Evolutionary conservation across 768 basidiomycete species (phyloP), one percentile per base, ranked within the genome.

Genomic region (Myochromella boudieri): DNA sequence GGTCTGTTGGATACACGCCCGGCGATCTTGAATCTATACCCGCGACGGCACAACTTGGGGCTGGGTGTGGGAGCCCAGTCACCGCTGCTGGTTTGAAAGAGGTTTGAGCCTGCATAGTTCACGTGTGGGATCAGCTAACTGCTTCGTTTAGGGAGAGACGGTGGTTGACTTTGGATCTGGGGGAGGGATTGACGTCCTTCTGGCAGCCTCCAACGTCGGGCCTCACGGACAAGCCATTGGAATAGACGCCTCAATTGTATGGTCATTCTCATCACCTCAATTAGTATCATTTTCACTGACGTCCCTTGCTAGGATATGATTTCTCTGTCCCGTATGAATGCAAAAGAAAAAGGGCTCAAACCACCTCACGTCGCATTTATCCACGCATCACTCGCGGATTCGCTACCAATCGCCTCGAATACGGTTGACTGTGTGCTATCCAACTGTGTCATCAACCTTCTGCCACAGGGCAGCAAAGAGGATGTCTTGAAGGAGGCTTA

Each of bases 131-230:
- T 12, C 22, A 12, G 25, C 14, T 18, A 44, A 37, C 24, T 18
- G 18, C 20, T n/a, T 24, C n/a, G n/a, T 24, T 15, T 49, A 81
- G 80, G 81, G 81, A 36, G 81, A 84, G 61, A 65, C 58, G 1
- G 72, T 82, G 3, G 57, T 84, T 1, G 77, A 84, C 57, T 67
- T 84, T 6, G 82, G 81, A 6, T 78, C 72, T 2, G 80, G 82
- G 1, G 78, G 72, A 1, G 82, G 82, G 0, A 65, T 79, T 9
- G 79, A 83, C 50, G 67, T 82, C 24, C 71, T 84, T 40, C 67
- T 81, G 8, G 76, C 80, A 0, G 79, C 78, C 2, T 44, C 57
- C 0, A 74, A 74, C 51, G 73, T 78, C 3, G 82, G 82, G 3
- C 60, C 68, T 0, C 62, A 49, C 0, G 82, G 82, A 2, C 68